Evolutionary conservation across 768 basidiomycete species (phyloP), one percentile per base, ranked within the genome.

Genomic region (Pilatotrama ljubarskyi): DNA sequence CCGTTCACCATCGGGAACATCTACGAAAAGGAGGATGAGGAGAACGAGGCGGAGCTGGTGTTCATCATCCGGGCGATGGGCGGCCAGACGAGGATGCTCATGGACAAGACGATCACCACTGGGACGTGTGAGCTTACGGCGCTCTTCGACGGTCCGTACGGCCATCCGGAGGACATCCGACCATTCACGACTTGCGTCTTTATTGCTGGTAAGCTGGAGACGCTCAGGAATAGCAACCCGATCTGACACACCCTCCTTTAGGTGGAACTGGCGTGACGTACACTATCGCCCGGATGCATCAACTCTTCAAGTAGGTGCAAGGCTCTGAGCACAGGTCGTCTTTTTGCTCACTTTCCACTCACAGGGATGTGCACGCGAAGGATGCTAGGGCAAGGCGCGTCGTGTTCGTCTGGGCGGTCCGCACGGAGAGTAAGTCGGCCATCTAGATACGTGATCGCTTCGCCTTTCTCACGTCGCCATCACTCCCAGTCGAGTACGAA

Each of bases 1-100:
- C 81, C 81, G 26, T 82, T 82, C 68, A 80, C 78, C 15, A 81
- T 82, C 61, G 74, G 78, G 25, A 80, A 72, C 65, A 74, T 80
- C 43, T 74, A 76, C 37, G 72, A 70, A 37, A 68, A 32, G 51
- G 66, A 47, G 57, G 65, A 42, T 70, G 68, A n/a, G 9, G 15
- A 18, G 0, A 47, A 53, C 26, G 65, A 62, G 55, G 76, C 72
- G 53, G 74, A 82, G 51, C 72, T 82, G n/a, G 74, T 78, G n/a
- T 84, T 84, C 65, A 73, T 85, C 61, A 75, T 85, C 59, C 75
- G 81, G 43, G 79, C 77, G 24, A 71, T 79, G 60, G 75, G 76
- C 59, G 84, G 84, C 0, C 80, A 84, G 70, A 84, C 84, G 15
- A 68, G 68, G 63, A 64, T 65, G 26, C 68, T 74, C 17, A 22